Percentiles rank a stretch among this genome's conserved stretches.
phyloP scores from a whole-genome alignment of 2,329 filamentous ascomycete species.

The Pestalotiopsis sp. region DNA sequence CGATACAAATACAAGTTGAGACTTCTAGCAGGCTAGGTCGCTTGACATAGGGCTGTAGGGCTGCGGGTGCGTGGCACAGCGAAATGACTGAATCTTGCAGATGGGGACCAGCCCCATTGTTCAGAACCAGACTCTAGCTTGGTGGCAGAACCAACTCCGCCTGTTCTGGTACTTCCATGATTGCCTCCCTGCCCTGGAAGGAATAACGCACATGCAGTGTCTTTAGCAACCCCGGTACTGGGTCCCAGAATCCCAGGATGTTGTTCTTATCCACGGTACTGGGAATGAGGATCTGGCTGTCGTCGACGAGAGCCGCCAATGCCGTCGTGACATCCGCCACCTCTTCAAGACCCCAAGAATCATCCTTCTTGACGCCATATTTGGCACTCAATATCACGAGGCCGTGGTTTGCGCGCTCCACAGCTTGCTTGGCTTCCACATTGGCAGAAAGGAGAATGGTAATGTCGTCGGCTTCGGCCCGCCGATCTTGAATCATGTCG shows the following conservation, averaged over 20 bases:
- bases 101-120: not conserved
- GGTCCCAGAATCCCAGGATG: conserved; percentile 55
- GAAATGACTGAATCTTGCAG: not conserved
- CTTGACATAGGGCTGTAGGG: not conserved
- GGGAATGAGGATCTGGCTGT: conserved; percentile 40
- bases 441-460: conserved; percentile 43
- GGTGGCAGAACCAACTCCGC: conserved; percentile 38
- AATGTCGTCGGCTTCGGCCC: conserved; percentile 48
- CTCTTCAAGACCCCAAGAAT: conserved; percentile 38
- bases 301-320: conserved; percentile 47
- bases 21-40: not conserved
- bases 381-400: conserved; percentile 54
- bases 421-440: conserved; percentile 41
- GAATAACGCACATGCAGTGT: conserved; percentile 48
- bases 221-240: conserved; percentile 46
- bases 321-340: conserved; percentile 54
- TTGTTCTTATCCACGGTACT: conserved; percentile 44
- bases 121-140: not conserved
- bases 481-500: conserved; percentile 25
- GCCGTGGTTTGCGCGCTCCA: conserved; percentile 37
- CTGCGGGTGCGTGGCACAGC: not conserved
- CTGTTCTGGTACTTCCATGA: conserved; percentile 38
- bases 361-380: conserved; percentile 43
- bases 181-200: conserved; percentile 38
- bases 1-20: not conserved